These are phyloP conservation scores for Globisporangium yorkense DNA, from an alignment of 352 stramenopile species.

Conservation along the genomic window DNA sequence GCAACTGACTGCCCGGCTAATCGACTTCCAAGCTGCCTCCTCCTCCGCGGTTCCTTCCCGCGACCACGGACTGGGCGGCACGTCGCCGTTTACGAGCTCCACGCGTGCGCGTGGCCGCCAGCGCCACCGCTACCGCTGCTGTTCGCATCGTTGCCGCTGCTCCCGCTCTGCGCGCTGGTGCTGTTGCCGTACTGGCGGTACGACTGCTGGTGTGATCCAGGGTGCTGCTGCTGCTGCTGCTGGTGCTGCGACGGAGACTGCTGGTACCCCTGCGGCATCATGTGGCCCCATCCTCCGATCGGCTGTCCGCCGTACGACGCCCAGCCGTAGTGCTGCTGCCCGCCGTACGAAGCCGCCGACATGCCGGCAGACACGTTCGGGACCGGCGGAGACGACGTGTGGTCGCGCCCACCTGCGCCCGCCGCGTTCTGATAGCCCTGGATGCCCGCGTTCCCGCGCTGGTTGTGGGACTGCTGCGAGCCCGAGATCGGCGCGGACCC, in stretches of 20 bases:
- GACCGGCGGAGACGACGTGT: constrained; percentile 60
- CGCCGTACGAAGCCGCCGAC: constrained; percentile 44
- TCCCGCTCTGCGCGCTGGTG: constrained; percentile 37
- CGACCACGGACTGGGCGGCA: constrained; percentile 12
- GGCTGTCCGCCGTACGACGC: constrained; percentile 70
- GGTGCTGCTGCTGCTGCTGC: constrained; percentile 67
- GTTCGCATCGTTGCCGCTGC: constrained; percentile 34
- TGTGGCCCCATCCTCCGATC: constrained; percentile 72
- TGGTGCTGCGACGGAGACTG: constrained; percentile 60
- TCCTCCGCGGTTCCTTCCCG: constrained; percentile 25
- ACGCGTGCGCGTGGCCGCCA: constrained; percentile 39
- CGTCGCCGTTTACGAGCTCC: constrained; percentile 55
- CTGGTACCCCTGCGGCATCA: constrained; percentile 83
- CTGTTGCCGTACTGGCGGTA: constrained; percentile 76
- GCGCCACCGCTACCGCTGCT: constrained; percentile 20
- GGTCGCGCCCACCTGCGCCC: constrained; percentile 34
- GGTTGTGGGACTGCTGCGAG: constrained; percentile 43
- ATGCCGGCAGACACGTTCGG: constrained; percentile 60
- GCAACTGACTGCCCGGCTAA: neutral
- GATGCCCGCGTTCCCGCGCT: constrained; percentile 48
- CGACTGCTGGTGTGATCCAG: constrained; percentile 61
- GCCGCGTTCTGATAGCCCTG: constrained; percentile 49
- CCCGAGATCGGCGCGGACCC: constrained; percentile 26
- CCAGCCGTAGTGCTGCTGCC: constrained; percentile 75
- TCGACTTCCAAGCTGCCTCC: neutral